Evolutionary conservation across 352 stramenopile species (phyloP).

Genomic region (Phytophthora nicotianae): DNA sequence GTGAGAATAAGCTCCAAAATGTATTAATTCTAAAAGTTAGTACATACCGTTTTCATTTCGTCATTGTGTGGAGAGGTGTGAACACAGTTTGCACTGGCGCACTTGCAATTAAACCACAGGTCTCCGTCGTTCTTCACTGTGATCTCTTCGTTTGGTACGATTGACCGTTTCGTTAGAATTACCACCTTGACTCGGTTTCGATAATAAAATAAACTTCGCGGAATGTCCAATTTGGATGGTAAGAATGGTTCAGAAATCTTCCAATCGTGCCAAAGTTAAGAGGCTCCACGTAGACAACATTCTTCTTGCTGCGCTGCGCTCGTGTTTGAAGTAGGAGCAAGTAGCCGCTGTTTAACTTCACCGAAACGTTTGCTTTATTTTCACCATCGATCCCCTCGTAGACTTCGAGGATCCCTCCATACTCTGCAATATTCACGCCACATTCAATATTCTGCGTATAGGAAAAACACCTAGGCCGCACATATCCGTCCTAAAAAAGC

Average conservation of each 20-base stretch:
- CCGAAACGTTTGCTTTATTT: background rate
- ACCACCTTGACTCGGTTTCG: background rate
- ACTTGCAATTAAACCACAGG: background rate
- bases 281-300: background rate
- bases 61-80: no score
- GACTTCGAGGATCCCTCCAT: background rate
- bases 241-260: background rate
- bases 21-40: no score
- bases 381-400: background rate
- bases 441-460: no score
- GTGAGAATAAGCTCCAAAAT: no score
- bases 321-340: background rate
- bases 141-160: background rate
- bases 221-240: background rate
- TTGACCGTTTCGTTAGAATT: background rate
- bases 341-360: background rate
- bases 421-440: no score
- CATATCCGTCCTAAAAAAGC: no score
- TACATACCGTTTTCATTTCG: no score
- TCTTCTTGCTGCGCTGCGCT: background rate
- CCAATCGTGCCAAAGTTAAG: background rate
- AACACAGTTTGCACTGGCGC: no score
- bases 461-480: no score
- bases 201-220: background rate
- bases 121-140: background rate